These are phyloP conservation scores for Acer negundo DNA, from an alignment of 345 rosid species.

Conservation along the genomic window DNA sequence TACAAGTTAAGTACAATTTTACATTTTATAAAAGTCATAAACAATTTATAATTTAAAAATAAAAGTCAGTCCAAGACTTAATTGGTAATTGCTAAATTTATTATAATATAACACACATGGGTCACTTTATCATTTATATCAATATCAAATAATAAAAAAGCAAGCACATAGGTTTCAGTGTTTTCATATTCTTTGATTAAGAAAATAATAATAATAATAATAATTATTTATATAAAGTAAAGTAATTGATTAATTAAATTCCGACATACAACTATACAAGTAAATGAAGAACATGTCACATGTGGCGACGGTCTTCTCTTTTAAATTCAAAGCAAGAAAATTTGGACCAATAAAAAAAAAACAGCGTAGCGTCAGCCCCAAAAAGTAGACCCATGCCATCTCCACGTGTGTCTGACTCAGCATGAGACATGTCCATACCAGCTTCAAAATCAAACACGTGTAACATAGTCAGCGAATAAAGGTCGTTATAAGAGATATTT, in stretches of 20 bases:
- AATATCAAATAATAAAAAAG: too few species aligned
- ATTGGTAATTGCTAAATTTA: too few species aligned
- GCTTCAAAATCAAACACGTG: background rate
- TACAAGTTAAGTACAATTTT: too few species aligned
- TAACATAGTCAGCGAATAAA: background rate
- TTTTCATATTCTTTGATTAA: too few species aligned
- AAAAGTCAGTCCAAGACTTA: too few species aligned
- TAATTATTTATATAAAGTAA: too few species aligned
- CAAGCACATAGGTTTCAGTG: too few species aligned
- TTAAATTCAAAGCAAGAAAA: background rate
- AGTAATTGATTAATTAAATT: background rate
- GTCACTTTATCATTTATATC: background rate
- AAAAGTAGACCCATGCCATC: background rate
- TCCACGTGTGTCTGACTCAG: conserved; percentile 19
- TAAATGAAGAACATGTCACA: too few species aligned
- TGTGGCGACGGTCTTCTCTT: background rate
- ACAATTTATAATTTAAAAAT: too few species aligned
- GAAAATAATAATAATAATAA: too few species aligned
- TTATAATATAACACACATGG: background rate
- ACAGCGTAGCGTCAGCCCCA: background rate
- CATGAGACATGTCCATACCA: conserved; percentile 2
- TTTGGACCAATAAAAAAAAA: background rate
- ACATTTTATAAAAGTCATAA: too few species aligned
- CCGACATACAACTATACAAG: background rate
- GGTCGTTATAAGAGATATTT: too few species aligned